Percentiles rank a stretch among this genome's conserved stretches.
Conservation (phyloP, 306 rosid genomes). For the Prunus padus region DNA sequence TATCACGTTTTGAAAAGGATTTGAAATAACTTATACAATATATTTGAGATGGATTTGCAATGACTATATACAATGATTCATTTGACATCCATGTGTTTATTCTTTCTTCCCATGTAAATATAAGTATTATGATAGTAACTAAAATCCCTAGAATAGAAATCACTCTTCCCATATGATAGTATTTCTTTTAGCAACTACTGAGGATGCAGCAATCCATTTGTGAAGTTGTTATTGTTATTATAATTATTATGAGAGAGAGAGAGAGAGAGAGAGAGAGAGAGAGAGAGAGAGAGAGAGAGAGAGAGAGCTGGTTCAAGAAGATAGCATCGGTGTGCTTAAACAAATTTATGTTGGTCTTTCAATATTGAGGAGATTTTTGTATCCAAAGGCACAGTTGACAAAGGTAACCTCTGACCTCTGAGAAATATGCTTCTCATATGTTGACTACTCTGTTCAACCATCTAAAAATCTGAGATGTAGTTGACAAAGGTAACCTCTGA, state of each 20-base stretch:
- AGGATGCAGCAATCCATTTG: not conserved
- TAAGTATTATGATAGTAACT: not conserved
- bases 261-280: not conserved
- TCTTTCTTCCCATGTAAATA: not conserved
- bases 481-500: constrained; percentile 66
- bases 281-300: no score
- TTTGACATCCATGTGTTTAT: not conserved
- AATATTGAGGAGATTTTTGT: constrained; percentile 80
- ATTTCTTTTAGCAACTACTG: not conserved
- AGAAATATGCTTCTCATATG: no score
- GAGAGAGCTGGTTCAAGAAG: not conserved
- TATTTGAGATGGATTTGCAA: not conserved
- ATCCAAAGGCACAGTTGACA: constrained; percentile 53
- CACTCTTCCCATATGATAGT: not conserved
- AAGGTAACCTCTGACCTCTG: no score
- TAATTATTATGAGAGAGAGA: not conserved
- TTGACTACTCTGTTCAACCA: no score
- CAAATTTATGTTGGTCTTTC: constrained; percentile 59
- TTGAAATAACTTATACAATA: not conserved
- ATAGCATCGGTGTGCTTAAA: not conserved
- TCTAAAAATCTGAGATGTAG: no score
- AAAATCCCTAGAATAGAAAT: not conserved
- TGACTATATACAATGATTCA: not conserved
- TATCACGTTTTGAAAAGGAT: not conserved
- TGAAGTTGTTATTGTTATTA: not conserved